Evolutionary conservation across 2,329 filamentous ascomycete genomes (phyloP).

Genomic region (Aspergillus ibericus): DNA sequence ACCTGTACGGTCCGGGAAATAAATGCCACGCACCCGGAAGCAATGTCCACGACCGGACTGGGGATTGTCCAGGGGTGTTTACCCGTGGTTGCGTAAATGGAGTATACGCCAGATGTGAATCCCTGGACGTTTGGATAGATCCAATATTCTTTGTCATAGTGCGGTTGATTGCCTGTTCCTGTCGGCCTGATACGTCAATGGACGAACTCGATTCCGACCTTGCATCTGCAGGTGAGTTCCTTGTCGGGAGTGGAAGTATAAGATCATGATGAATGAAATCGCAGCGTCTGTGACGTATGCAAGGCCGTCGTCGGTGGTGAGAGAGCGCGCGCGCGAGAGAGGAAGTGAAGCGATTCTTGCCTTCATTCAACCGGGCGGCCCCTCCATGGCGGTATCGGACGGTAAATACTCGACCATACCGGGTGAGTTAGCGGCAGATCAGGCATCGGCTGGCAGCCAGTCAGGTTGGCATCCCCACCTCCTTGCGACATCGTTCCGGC

Average conservation of each 20-base stretch:
- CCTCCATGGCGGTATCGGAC: not conserved
- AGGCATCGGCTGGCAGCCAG: constrained; percentile 19
- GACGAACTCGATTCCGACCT: not conserved
- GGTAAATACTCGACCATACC: not conserved
- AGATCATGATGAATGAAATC: not conserved
- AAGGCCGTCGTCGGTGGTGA: not conserved
- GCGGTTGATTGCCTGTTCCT: not conserved
- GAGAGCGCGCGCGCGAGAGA: no score
- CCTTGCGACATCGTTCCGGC: constrained; percentile 8
- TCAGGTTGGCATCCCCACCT: constrained; percentile 14
- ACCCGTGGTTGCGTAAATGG: not conserved
- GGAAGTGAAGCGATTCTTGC: no score
- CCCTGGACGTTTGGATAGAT: constrained; percentile 3
- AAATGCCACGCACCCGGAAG: constrained; percentile 1
- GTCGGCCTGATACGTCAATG: constrained; percentile 8
- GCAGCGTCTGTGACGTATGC: constrained; percentile 5
- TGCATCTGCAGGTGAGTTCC: constrained; percentile 12
- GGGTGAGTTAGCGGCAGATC: constrained; percentile 18
- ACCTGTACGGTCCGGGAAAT: not conserved
- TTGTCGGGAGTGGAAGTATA: constrained; percentile 8
- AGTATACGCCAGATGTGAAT: constrained; percentile 1
- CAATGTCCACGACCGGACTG: not conserved
- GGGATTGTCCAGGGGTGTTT: not conserved
- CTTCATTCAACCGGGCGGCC: no score
- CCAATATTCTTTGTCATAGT: not conserved